Percentiles rank a stretch among this genome's conserved stretches.
phyloP scores from a whole-genome alignment of 2,329 filamentous ascomycete species.

The Colletotrichum simmondsii region DNA sequence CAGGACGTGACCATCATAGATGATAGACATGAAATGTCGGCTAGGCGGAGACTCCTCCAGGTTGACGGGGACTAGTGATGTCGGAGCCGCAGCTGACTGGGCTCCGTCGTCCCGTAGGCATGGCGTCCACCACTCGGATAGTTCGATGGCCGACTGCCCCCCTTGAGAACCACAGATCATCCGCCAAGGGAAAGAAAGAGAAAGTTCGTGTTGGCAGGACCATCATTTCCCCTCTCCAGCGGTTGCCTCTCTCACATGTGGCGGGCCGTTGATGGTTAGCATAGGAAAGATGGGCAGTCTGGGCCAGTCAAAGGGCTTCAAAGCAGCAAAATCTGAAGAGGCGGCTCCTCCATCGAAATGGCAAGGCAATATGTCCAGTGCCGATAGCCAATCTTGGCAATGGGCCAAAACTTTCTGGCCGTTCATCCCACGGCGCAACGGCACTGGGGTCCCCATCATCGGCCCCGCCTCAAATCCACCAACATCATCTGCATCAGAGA shows the following conservation, averaged over 20 bases:
- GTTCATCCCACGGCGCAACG: conserved; percentile 15
- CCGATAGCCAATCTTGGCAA: conserved; percentile 31
- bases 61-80: background rate
- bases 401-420: conserved; percentile 24
- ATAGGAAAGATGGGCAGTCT: background rate
- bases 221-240: conserved; percentile 16
- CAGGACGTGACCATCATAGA: background rate
- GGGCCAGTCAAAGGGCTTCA: conserved; percentile 17
- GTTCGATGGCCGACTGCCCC: conserved; percentile 13
- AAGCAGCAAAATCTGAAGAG: conserved; percentile 29
- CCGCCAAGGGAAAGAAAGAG: background rate
- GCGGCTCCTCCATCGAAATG: conserved; percentile 14
- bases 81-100: background rate
- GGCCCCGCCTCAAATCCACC: conserved; percentile 15
- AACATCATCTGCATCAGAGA: conserved; percentile 10
- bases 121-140: conserved; percentile 12
- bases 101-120: conserved; percentile 2
- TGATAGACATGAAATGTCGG: background rate
- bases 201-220: conserved; percentile 23
- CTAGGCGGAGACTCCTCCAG: background rate
- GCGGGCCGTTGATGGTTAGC: conserved; percentile 7
- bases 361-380: conserved; percentile 31
- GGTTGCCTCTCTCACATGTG: conserved; percentile 10
- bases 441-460: conserved; percentile 21
- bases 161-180: background rate